These are phyloP conservation scores for Alternaria novae-zelandiae DNA, from an alignment of 2,329 filamentous ascomycete genomes.

Conservation along the genomic window DNA sequence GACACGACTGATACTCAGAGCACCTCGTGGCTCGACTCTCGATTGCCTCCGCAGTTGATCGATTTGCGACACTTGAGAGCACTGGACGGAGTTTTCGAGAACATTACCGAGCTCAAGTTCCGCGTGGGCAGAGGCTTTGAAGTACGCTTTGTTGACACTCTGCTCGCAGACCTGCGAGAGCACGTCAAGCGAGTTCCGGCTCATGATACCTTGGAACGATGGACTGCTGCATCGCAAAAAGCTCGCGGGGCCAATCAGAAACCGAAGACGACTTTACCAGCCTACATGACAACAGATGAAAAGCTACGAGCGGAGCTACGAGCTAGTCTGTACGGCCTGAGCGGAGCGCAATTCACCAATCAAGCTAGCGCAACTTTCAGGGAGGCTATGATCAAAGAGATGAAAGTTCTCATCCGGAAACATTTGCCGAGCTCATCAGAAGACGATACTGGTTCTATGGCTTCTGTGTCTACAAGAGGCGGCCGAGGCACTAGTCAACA, in stretches of 20 bases:
- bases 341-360: slow-evolving; percentile 78
- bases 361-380: slow-evolving; percentile 84
- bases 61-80: slow-evolving; percentile 81
- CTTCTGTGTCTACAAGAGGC: slow-evolving; percentile 80
- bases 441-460: slow-evolving; percentile 89
- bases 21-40: slow-evolving; percentile 42
- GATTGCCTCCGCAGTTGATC: slow-evolving; percentile 55
- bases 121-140: slow-evolving; percentile 90
- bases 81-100: slow-evolving; percentile 78
- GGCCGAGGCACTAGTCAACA: slow-evolving; percentile 73
- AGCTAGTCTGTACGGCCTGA: slow-evolving; percentile 77
- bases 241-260: slow-evolving; percentile 71
- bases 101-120: slow-evolving; percentile 76
- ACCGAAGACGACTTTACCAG: slow-evolving; percentile 72
- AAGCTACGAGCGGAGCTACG: slow-evolving; percentile 73
- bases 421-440: slow-evolving; percentile 92
- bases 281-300: slow-evolving; percentile 77
- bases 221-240: slow-evolving; percentile 78
- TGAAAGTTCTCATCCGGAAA: slow-evolving; percentile 81
- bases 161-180: slow-evolving; percentile 79
- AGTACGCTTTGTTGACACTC: slow-evolving; percentile 74
- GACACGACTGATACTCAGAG: slow-evolving; percentile 46
- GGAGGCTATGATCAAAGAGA: slow-evolving; percentile 82
- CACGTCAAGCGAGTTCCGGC: slow-evolving; percentile 77
- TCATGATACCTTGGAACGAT: slow-evolving; percentile 79